Evolutionary conservation across 2,329 filamentous ascomycete genomes (phyloP), one percentile per base, ranked within the genome.

Genomic region (Claviceps purpurea): DNA sequence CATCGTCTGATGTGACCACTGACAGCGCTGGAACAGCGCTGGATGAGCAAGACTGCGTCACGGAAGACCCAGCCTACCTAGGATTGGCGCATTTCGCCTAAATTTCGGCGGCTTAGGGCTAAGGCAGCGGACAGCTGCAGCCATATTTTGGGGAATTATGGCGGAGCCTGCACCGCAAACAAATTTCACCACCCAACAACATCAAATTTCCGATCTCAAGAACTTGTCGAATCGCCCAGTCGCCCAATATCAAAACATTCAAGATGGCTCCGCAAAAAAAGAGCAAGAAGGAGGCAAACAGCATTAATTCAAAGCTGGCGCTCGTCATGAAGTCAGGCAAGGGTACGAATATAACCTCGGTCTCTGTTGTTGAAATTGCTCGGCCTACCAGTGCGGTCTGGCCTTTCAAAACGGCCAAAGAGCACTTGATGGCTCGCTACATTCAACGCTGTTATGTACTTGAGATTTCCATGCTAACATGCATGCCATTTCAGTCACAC

Each of bases 231-330:
- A 30, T 30, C 26, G 26, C 26, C 26, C 24, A 26, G 8, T 30
- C 26, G 8, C 26, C 26, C 26, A 30, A 4, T 10, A 16, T 60
- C 59, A 59, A 11, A 77, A 43, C 30, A 62, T 62, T 72, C 76
- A 77, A 72, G 79, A 85, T 81, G 78, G 78, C 77, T 66, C 73
- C 75, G 67, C 71, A 79, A 69, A 89, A 89, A 82, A 87, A 87
- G 75, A 77, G 71, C 73, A 91, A 87, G 82, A 94, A 90, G 78
- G 84, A 88, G 74, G 82, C 86, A 73, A 81, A 73, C 84, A 85
- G 71, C 69, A 75, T 78, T 70, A 78, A 76, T 72, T 76, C 74
- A 68, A 77, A 76, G 70, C 70, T 80, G 61, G 77, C 76, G 65
- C 73, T 81, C 67, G 77, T 81, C 58, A 78, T 81, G 74, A 81